These are phyloP conservation scores for Lodderomyces metapsilosis DNA, from an alignment of 1,139 yeast species.

Conservation along the genomic window DNA sequence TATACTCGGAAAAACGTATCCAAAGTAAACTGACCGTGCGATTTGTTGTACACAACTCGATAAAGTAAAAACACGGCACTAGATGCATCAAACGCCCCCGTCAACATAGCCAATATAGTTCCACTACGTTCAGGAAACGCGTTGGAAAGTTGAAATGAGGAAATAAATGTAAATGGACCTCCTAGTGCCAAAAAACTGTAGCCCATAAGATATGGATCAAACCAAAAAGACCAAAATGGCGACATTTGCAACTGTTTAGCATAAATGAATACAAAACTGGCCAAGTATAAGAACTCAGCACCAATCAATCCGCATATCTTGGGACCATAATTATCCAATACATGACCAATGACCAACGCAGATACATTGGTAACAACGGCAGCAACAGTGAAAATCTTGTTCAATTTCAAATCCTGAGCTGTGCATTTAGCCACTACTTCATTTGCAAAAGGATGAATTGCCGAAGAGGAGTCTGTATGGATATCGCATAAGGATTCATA, in stretches of 20 bases:
- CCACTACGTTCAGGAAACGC: conserved; percentile 44
- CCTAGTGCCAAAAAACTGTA: conserved; percentile 45
- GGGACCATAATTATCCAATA: conserved; percentile 44
- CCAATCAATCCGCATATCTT: conserved; percentile 44
- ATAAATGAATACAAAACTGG: conserved; percentile 38
- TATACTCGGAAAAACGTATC: conserved; percentile 35
- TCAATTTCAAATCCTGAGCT: conserved; percentile 43
- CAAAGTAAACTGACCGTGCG: conserved; percentile 30
- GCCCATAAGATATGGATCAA: conserved; percentile 43
- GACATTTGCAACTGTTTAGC: conserved; percentile 18
- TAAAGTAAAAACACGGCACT: conserved; percentile 46
- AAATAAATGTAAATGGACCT: conserved; percentile 46
- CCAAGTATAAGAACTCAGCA: conserved; percentile 35
- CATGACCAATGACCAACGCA: conserved; percentile 40
- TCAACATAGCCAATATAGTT: conserved; percentile 40
- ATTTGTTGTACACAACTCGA: conserved; percentile 27
- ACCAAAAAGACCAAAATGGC: conserved; percentile 8
- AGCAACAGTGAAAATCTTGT: conserved; percentile 47
- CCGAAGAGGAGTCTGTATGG: neutral
- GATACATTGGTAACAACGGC: conserved; percentile 46
- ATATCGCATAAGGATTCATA: conserved; percentile 36
- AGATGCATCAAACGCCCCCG: conserved; percentile 50
- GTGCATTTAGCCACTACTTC: conserved; percentile 31
- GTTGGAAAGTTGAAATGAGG: conserved; percentile 46
- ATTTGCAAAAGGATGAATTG: conserved; percentile 11